A percentile compares a stretch with the other conserved stretches of the same genome.
Conservation (phyloP, 2,329 filamentous ascomycete species). For the Leptodontidium sp. region DNA sequence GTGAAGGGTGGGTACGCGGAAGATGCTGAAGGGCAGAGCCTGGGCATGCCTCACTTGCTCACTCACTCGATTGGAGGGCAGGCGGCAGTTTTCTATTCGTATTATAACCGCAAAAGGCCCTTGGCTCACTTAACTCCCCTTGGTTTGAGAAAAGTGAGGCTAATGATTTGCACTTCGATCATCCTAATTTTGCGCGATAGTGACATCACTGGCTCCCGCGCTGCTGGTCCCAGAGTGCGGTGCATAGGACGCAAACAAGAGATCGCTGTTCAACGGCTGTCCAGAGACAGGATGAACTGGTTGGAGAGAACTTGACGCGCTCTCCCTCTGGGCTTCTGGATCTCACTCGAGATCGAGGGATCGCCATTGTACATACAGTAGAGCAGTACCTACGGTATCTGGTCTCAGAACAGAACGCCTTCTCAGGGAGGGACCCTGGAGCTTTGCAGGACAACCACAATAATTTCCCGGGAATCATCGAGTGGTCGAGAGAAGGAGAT, state of each 20-base stretch:
- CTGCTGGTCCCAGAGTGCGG: no score
- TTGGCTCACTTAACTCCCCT: background rate
- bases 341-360: background rate
- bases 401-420: background rate
- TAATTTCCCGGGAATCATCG: background rate
- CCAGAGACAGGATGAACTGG: conserved; percentile 1
- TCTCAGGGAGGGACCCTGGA: background rate
- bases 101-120: background rate
- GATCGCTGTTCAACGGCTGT: background rate
- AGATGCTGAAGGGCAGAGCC: conserved; percentile 7
- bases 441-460: background rate
- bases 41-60: conserved; percentile 5
- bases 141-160: background rate
- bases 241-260: no score
- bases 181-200: background rate
- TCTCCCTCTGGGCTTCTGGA: background rate
- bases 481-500: background rate
- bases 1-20: conserved; percentile 11
- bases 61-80: no score
- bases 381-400: background rate
- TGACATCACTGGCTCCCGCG: no score
- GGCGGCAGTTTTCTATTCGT: background rate
- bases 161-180: background rate
- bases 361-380: no score
- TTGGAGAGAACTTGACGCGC: background rate